Evolutionary conservation across 257 asterid genomes (phyloP), one percentile per base, ranked within the genome.

Genomic region (Solanum tarijense): DNA sequence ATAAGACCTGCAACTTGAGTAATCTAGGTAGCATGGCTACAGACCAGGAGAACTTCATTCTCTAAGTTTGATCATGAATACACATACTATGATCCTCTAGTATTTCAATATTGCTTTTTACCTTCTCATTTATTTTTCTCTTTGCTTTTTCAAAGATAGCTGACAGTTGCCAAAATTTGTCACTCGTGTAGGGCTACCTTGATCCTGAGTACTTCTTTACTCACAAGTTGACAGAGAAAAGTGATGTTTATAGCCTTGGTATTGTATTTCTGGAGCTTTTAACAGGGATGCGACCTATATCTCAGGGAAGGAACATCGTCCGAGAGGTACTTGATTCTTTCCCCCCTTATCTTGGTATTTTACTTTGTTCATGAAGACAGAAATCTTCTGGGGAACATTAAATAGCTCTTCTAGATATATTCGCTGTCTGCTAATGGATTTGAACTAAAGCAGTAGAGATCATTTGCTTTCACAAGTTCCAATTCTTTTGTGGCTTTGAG

Each of bases 231-330:
- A 82, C 86, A 5, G 86, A 82, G 21, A 82, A 48, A 82, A 82
- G 86, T 48, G 86, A 82, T 82, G 43, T 82, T 29, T 82, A 82
- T 52, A 82, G 86, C 69, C 86, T 82, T 29, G 86, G 86, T 29
- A 48, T 82, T 20, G 86, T 82, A 52, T 82, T 82, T 82, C 69
- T 82, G 69, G 86, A 82, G 43, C 86, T 82, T 31, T 48, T 82
- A 48, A 82, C 86, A 29, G 86, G 86, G 43, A 82, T 82, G 86
- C 69, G 86, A 6, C 86, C 86, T 82, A 82, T 82, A 82, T 82
- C 12, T 48, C 86, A 82, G 36, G 86, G 86, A 55, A 82, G 43
- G 86, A 82, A 82, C 69, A 82, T 82, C 21, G 86, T 82, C 71
- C 68, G 69, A 20, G 86, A 82, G 86, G 86, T 82, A 48, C 69